phyloP scores from a whole-genome alignment of 139 green algal species.

The Coccomyxa sp. region DNA sequence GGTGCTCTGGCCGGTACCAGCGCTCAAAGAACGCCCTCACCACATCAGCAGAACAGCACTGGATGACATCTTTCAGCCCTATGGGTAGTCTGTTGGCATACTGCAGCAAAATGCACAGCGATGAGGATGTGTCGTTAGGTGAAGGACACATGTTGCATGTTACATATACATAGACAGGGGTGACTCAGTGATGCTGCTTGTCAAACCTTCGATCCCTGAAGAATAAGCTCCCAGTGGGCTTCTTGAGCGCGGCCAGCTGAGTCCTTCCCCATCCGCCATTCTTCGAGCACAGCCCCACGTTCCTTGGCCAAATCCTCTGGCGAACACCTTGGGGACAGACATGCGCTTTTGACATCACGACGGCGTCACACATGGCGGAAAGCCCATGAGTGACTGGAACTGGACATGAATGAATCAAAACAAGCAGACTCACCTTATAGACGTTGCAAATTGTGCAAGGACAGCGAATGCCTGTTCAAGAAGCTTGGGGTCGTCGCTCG shows the following conservation, averaged over 20 bases:
- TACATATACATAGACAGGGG: not conserved
- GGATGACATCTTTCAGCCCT: conserved; percentile 72
- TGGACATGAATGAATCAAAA: not conserved
- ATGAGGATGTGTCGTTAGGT: not conserved
- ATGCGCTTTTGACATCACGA: not conserved
- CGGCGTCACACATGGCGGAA: not conserved
- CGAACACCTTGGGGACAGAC: conserved; percentile 26
- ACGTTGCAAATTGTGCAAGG: conserved; percentile 72
- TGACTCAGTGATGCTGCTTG: not conserved
- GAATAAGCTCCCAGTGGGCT: conserved; percentile 80
- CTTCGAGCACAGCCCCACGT: conserved; percentile 84
- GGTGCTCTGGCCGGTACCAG: conserved; percentile 71
- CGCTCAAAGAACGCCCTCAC: conserved; percentile 71
- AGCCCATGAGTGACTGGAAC: not conserved
- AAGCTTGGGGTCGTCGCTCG: conserved; percentile 44
- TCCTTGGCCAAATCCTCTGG: conserved; percentile 77
- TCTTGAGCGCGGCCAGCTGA: conserved; percentile 56
- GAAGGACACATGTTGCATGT: not conserved
- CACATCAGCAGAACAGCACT: conserved; percentile 26
- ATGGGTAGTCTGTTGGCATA: conserved; percentile 84
- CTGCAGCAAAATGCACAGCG: conserved; percentile 19
- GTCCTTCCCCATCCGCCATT: conserved; percentile 67
- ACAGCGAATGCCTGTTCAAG: conserved; percentile 63
- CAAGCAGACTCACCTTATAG: conserved; percentile 46
- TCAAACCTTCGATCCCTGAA: conserved; percentile 45